Evolutionary conservation across 306 rosid genomes (phyloP), one percentile per base, ranked within the genome.

Genomic region (Ochetophila trinervis): DNA sequence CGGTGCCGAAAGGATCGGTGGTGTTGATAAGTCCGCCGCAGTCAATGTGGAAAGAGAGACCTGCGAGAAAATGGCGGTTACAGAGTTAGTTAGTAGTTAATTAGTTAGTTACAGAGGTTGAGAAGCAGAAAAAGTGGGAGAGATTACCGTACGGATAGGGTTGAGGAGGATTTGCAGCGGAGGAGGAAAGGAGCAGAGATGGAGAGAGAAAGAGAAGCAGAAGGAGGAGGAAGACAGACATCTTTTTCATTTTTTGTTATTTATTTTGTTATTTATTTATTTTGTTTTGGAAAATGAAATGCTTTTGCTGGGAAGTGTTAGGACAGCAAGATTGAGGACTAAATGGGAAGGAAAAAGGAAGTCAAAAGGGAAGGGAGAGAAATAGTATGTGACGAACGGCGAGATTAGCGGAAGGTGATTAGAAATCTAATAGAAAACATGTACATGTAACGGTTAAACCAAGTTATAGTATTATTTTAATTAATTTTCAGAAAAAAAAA

Each of bases 11-110:
- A 0, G 76, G 78, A 71, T 93, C 97, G 63, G 86, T 78, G 57
- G 76, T 56, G 78, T 89, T 80, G 12, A 78, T 78, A 35, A 80
- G 66, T 49, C 88, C 78, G 8, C 98, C 97, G 23, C 94, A 89
- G 73, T 93, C 94, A 35, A 93, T 89, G 86, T 82, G 83, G 76
- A 84, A 85, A 1, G 93, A 63, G 15, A 84, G 34, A 40, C 90
- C 97, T 91, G 84, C 23, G 16, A 44, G 2, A 30, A 51, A 27
- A 70, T 70, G 56, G 62, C 52, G 35, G 76, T 64, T 27, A 53
- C 5, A 75, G 50, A 63, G 63, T 40, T 10, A 40, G 71, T 57
- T 55, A 23, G 17, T 13, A 47, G 17, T 17, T 4, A 49, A 30
- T 7, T 9, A 8, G 54, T 21, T 10, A 58, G 62, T 44, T 30